Evolutionary conservation across 2,329 filamentous ascomycete species (phyloP), one percentile per base, ranked within the genome.

Genomic region (Xylariaceae sp.): DNA sequence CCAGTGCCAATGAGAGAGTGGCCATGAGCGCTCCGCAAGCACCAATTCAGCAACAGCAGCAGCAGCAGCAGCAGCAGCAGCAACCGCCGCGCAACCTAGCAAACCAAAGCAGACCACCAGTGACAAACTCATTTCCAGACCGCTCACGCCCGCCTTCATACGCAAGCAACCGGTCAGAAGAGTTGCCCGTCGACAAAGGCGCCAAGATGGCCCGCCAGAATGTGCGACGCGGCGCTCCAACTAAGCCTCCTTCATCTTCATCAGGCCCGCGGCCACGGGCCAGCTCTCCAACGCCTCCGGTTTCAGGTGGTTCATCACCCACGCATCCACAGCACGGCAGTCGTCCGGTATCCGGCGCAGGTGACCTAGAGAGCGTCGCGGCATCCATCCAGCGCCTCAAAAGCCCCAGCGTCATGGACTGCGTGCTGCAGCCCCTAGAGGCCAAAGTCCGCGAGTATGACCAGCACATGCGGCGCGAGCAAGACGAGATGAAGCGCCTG

Each of bases 391-490:
- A 71, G 60, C 76, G 77, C n/a, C 70, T 79, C 54, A 74, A 78
- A 60, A 78, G 75, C 57, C 77, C 77, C 16, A 76, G 73, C 65
- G 73, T 79, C 46, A 65, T 72, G 49, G 72, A 76, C 58, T 76
- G 70, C 62, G 77, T 79, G 54, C 74, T 79, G 29, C 74, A 76
- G 58, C 77, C 77, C 4, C 75, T 79, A 0, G 75, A 78, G 57
- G 71, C 73, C 48, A 79, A 79, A 68, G 74, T 79, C 37, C 68
- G 69, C 44, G 76, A 79, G 71, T 79, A 79, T 67, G 68, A 73
- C 12, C 67, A 62, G 39, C 66, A 76, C 39, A 79, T 79, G 77
- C 64, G 67, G 23, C 72, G 75, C 24, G 76, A 76, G 40, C 74
- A 78, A 60, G 68, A 70, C 5, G 69, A 79, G 64, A 76, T 79